Conservation (phyloP, 2,329 filamentous ascomycete species). For the Aspergillus awamori region DNA sequence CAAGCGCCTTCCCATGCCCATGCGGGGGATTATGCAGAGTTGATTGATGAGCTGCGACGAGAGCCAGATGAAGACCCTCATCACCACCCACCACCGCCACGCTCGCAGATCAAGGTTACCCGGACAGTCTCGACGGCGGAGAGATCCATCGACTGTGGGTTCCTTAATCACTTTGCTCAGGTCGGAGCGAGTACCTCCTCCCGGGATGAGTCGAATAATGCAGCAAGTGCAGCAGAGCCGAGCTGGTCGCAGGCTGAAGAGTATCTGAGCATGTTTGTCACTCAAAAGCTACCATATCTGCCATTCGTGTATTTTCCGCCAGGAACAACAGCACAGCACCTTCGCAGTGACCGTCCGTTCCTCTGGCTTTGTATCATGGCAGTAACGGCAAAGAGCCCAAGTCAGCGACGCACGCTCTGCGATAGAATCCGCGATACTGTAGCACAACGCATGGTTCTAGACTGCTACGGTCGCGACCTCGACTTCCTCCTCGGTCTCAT, state of each 20-base stretch:
- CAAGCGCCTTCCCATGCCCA: too few species aligned
- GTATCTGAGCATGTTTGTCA: conserved; percentile 48
- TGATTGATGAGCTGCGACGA: conserved; percentile 5
- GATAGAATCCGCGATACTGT: conserved; percentile 50
- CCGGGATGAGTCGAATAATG: neutral
- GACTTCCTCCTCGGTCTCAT: conserved; percentile 59
- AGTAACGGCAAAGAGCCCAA: conserved; percentile 48
- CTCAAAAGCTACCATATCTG: conserved; percentile 47
- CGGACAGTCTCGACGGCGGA: neutral
- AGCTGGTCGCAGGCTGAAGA: conserved; percentile 36
- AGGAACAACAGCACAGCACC: conserved; percentile 34
- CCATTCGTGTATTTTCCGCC: conserved; percentile 51
- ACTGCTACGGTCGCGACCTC: conserved; percentile 44
- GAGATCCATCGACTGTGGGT: neutral
- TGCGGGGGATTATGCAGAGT: neutral
- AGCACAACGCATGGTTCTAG: conserved; percentile 51
- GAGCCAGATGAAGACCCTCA: neutral
- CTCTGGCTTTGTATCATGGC: conserved; percentile 56
- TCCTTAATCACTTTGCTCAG: neutral
- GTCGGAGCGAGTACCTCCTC: too few species aligned
- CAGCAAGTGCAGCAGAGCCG: neutral
- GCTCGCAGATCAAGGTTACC: neutral
- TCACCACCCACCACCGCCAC: neutral
- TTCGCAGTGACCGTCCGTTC: conserved; percentile 51
- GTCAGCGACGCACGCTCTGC: conserved; percentile 45